These are phyloP conservation scores for Vanderwaltozyma yarrowii DNA, from an alignment of 805 yeast genomes.

Conservation along the genomic window DNA sequence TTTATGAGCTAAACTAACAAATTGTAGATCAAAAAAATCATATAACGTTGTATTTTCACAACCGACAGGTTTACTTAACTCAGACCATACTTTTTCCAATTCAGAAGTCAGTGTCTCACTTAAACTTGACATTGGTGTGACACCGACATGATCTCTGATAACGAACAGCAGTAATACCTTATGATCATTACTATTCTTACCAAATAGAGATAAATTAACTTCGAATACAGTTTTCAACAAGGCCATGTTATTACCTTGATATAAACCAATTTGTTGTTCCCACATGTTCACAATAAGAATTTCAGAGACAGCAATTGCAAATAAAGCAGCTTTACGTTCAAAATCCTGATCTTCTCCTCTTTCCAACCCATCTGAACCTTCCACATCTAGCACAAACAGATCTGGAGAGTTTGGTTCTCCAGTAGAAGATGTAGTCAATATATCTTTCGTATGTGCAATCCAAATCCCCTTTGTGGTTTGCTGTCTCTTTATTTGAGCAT, in stretches of 20 bases:
- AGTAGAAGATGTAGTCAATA: slow-evolving; percentile 20
- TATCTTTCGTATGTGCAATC: slow-evolving; percentile 48
- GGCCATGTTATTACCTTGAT: slow-evolving; percentile 98
- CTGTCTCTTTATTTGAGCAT: slow-evolving; percentile 60
- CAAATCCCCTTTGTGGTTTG: slow-evolving; percentile 88
- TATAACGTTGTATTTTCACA: slow-evolving; percentile 39
- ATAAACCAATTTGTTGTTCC: slow-evolving; percentile 95
- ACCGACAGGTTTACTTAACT: slow-evolving; percentile 61
- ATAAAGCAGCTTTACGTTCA: slow-evolving; percentile 90
- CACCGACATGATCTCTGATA: slow-evolving; percentile 83
- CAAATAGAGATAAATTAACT: slow-evolving; percentile 81
- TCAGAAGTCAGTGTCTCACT: slow-evolving; percentile 61
- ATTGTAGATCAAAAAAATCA: slow-evolving; percentile 80
- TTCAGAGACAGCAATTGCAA: slow-evolving; percentile 88
- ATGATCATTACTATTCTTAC: slow-evolving; percentile 42
- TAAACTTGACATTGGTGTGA: slow-evolving; percentile 68
- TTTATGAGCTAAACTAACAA: slow-evolving; percentile 78
- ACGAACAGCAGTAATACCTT: slow-evolving; percentile 74
- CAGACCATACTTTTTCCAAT: slow-evolving; percentile 67
- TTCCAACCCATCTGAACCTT: slow-evolving; percentile 97
- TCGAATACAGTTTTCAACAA: slow-evolving; percentile 91
- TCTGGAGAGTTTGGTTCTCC: slow-evolving; percentile 21
- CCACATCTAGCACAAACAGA: slow-evolving; percentile 88
- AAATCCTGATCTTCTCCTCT: slow-evolving; percentile 98
- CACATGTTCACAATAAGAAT: slow-evolving; percentile 85